Base-by-base conservation (phyloP, 208 protist genomes). In the Leishmania tropica region DNA sequence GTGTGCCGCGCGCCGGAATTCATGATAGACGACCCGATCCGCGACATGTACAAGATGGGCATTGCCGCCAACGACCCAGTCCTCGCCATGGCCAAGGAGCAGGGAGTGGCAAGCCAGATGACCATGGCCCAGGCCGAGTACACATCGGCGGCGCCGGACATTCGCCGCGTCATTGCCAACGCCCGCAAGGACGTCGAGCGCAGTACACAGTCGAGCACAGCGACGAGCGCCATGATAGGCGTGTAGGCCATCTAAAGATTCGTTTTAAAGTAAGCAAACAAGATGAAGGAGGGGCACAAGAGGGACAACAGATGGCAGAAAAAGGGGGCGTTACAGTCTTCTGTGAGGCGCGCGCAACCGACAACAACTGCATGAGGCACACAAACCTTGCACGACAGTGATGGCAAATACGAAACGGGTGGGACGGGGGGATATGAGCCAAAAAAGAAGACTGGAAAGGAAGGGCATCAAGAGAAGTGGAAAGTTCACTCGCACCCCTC, bases 21-120 rank as follows among this genome's bases (percentile, higher is more conserved):
- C 81, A 87, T 91, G 78, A 93, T 94, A 48, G 76, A 83, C 47
- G 90, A 96, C 80, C 88, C 90, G 40, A 80, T 89, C 67, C 89
- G 89, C 77, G 90, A 94, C 79, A 51, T 95, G 31, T 84, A 88
- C 79, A 93, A 93, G 84, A 75, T 93, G 74, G 89, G 86, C 64
- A 83, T 94, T 40, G 68, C 85, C 62, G 91, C 89, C 77, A 96
- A 96, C 83, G 90, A 96, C 80, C 88, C 93, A 75, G 92, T 91
- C 74, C 42, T 83, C 40, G 91, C 89, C 74, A 90, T 94, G 78
- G 90, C 90, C 56, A 93, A 93, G 87, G 86, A 82, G 62, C 83
- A 92, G 78, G 92, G 92, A 31, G 87, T 87, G 64, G 89, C 90
- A 86, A 85, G 89, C 24, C 89, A 96, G 73, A 83, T 96, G 60